phyloP scores from a whole-genome alignment of 768 basidiomycete species.

The Lactarius akahatsu region DNA sequence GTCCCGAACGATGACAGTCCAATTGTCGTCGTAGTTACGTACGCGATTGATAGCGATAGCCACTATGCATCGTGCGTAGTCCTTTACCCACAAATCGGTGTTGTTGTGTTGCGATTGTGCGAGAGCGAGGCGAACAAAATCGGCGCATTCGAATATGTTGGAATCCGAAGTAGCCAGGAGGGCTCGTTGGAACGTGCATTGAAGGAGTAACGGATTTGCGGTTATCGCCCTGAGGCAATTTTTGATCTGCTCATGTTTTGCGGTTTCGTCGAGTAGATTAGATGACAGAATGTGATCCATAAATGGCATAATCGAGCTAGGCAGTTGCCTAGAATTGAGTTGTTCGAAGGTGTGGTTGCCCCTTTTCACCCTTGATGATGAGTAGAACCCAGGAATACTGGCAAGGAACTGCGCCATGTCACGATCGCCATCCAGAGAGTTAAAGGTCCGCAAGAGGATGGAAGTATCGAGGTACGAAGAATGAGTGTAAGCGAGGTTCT shows the following conservation, averaged over 20 bases:
- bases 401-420: conserved; percentile 9
- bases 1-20: conserved; percentile 1
- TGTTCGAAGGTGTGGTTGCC: background rate
- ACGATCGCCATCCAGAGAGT: background rate
- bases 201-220: background rate
- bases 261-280: background rate
- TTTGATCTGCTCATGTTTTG: conserved; percentile 1
- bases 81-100: background rate
- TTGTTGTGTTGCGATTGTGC: background rate
- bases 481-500: background rate
- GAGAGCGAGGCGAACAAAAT: conserved; percentile 10
- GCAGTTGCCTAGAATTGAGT: background rate
- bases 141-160: conserved; percentile 3
- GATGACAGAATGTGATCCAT: no score
- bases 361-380: conserved; percentile 5
- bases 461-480: conserved; percentile 2
- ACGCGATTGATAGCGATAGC: conserved; percentile 15
- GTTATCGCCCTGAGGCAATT: background rate
- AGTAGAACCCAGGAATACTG: conserved; percentile 12
- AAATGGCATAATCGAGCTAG: no score
- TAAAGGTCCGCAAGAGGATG: conserved; percentile 4
- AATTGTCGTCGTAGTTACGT: background rate
- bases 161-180: background rate
- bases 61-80: conserved; percentile 13
- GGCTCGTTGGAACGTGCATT: conserved; percentile 8